These are phyloP conservation scores for Schizochytrium sp. DNA, from an alignment of 108 stramenopile species.

Conservation along the genomic window DNA sequence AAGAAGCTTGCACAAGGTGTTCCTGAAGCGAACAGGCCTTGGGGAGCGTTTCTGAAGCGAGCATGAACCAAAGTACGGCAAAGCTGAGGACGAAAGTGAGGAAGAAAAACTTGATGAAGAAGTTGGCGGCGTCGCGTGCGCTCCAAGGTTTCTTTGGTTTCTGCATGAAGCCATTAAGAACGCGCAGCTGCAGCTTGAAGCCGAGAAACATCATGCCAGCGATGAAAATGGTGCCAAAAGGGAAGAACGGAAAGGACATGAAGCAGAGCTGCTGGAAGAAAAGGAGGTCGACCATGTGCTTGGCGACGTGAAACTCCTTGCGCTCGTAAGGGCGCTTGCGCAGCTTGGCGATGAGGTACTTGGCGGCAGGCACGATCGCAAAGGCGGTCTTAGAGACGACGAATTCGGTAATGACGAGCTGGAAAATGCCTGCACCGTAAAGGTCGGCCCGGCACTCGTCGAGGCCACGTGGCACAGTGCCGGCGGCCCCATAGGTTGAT, in stretches of 20 bases:
- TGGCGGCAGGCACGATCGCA: not conserved
- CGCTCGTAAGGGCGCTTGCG: not conserved
- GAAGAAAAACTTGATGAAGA: conserved; percentile 5
- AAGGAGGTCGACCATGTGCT: conserved; percentile 12
- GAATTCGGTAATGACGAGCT: not conserved
- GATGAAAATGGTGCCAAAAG: not conserved
- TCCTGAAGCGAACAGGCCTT: not conserved
- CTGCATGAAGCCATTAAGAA: not conserved
- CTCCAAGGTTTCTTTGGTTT: conserved; percentile 12
- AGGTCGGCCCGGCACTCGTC: not conserved
- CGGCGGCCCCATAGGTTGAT: not conserved
- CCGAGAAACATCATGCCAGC: not conserved
- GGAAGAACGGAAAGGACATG: conserved; percentile 5
- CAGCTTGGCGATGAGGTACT: not conserved
- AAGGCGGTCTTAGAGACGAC: not conserved
- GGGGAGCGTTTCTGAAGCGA: not conserved
- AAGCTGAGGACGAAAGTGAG: not conserved
- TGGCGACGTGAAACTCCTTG: not conserved
- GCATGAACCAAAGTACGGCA: not conserved
- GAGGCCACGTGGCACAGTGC: not conserved
- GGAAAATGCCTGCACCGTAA: not conserved
- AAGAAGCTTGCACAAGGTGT: not conserved
- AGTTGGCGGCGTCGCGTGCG: conserved; percentile 3
- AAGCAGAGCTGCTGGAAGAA: conserved; percentile 5
- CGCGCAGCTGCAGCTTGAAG: not conserved